Percentiles rank a stretch among this genome's conserved stretches.
These are phyloP conservation scores for Flueggea neowawraea DNA, from an alignment of 441 rosid species.

Conservation along the genomic window DNA sequence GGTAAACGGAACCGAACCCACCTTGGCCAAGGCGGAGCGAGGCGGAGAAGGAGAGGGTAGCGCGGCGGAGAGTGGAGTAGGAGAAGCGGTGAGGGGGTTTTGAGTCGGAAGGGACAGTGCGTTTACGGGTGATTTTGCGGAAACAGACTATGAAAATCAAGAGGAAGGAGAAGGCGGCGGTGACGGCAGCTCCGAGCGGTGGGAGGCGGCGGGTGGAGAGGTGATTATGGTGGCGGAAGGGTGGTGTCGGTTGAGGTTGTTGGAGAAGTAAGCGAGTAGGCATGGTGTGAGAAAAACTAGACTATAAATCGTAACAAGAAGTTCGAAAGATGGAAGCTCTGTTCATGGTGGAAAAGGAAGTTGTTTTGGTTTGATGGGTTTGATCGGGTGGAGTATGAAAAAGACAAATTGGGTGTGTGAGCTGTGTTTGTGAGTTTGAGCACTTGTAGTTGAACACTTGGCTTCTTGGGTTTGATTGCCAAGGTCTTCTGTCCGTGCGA, in stretches of 20 bases:
- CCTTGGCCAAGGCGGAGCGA: slow-evolving; percentile 81
- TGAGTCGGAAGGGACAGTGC: slow-evolving; percentile 54
- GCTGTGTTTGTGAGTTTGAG: background rate
- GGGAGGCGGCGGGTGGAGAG: slow-evolving; percentile 21
- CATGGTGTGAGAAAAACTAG: slow-evolving; percentile 15
- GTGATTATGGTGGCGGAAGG: slow-evolving; percentile 15
- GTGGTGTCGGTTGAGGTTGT: slow-evolving; percentile 13
- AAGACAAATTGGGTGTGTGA: background rate
- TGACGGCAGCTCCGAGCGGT: slow-evolving; percentile 39
- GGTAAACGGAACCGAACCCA: slow-evolving; percentile 87
- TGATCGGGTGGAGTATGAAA: background rate
- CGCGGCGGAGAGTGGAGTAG: slow-evolving; percentile 68
- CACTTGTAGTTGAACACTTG: background rate
- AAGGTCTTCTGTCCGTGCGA: no score
- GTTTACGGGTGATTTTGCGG: slow-evolving; percentile 62
- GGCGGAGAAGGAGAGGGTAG: slow-evolving; percentile 66
- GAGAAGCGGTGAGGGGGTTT: slow-evolving; percentile 73
- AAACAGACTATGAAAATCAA: slow-evolving; percentile 55
- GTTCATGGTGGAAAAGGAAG: background rate
- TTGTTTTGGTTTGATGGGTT: background rate
- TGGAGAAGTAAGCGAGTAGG: slow-evolving; percentile 36
- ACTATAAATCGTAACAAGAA: no score
- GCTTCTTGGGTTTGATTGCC: no score
- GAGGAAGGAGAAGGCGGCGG: slow-evolving; percentile 58
- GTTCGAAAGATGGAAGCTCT: background rate